phyloP scores from a whole-genome alignment of 345 rosid genomes.

The Salix suchowensis region DNA sequence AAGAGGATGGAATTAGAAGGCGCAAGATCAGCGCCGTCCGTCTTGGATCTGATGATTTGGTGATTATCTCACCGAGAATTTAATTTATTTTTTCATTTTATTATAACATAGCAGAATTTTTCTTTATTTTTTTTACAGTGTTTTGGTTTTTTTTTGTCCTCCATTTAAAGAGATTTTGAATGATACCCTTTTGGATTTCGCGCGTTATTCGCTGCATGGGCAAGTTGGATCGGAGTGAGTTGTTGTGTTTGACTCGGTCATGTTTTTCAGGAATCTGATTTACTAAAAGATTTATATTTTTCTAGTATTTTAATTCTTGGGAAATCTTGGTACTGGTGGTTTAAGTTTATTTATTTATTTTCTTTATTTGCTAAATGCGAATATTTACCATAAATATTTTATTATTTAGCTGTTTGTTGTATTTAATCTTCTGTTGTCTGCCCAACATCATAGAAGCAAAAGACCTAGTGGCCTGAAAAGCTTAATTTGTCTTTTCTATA shows the following conservation, averaged over 20 bases:
- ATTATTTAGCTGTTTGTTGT: slow-evolving; percentile 26
- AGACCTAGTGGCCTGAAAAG: slow-evolving; percentile 52
- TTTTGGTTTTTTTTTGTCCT: not conserved
- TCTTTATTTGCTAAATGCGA: slow-evolving; percentile 22
- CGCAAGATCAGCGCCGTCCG: slow-evolving; percentile 35
- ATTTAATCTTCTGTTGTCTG: slow-evolving; percentile 18
- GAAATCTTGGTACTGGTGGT: not conserved
- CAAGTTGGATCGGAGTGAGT: slow-evolving; percentile 31
- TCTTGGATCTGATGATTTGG: slow-evolving; percentile 59
- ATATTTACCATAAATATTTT: slow-evolving; percentile 19
- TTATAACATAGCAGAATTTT: not conserved
- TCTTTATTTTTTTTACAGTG: not conserved
- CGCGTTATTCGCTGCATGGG: slow-evolving; percentile 39
- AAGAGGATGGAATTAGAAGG: slow-evolving; percentile 29
- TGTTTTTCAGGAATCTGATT: slow-evolving; percentile 14
- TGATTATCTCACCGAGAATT: slow-evolving; percentile 16
- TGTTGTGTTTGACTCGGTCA: slow-evolving; percentile 48
- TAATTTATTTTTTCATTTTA: too few relatives aligned
- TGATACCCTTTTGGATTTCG: slow-evolving; percentile 36
- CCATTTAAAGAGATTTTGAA: not conserved
- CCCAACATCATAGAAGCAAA: slow-evolving; percentile 35
- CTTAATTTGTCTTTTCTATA: slow-evolving; percentile 62
- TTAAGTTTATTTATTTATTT: slow-evolving; percentile 7
- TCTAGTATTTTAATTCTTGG: too few relatives aligned
- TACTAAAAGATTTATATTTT: slow-evolving; percentile 4